phyloP scores from a whole-genome alignment of 805 yeast genomes.

The Yamadazyma ubonensis region DNA sequence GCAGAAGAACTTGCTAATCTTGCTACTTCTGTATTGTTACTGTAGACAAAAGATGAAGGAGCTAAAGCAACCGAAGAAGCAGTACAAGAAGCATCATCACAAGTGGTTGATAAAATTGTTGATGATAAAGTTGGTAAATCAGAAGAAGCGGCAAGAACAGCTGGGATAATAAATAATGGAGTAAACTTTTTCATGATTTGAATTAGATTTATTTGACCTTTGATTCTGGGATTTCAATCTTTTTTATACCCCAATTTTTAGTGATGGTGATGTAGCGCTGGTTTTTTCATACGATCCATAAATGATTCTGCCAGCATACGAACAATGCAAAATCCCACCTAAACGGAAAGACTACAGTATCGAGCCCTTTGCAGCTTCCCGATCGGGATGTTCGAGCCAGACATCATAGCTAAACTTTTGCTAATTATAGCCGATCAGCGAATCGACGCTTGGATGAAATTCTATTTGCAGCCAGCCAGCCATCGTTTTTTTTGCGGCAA shows the following conservation, averaged over 20 bases:
- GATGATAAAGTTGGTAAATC: slow-evolving; percentile 21
- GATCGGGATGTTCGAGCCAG: slow-evolving; percentile 3
- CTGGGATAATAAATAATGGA: slow-evolving; percentile 18
- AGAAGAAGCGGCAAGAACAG: slow-evolving; percentile 23
- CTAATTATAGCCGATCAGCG: background rate
- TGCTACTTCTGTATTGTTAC: slow-evolving; percentile 12
- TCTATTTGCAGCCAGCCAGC: slow-evolving; percentile 9
- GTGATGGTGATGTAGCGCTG: slow-evolving; percentile 1
- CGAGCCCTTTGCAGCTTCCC: background rate
- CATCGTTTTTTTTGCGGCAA: background rate
- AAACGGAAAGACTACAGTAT: background rate
- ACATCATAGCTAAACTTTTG: background rate
- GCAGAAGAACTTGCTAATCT: slow-evolving; percentile 3
- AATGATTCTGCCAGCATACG: slow-evolving; percentile 1
- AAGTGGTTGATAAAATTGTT: slow-evolving; percentile 19
- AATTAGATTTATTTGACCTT: background rate
- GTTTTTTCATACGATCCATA: slow-evolving; percentile 2
- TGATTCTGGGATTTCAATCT: background rate
- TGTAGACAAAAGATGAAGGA: slow-evolving; percentile 23
- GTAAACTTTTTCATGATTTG: slow-evolving; percentile 6
- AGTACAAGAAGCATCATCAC: slow-evolving; percentile 8
- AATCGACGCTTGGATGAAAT: background rate
- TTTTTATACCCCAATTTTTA: background rate
- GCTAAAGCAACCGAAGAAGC: slow-evolving; percentile 14
- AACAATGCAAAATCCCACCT: background rate